A percentile compares a stretch with the other conserved stretches of the same genome.
Evolutionary conservation across 2,329 filamentous ascomycete species (phyloP).

Genomic region (Dactylellina parvicollis): DNA sequence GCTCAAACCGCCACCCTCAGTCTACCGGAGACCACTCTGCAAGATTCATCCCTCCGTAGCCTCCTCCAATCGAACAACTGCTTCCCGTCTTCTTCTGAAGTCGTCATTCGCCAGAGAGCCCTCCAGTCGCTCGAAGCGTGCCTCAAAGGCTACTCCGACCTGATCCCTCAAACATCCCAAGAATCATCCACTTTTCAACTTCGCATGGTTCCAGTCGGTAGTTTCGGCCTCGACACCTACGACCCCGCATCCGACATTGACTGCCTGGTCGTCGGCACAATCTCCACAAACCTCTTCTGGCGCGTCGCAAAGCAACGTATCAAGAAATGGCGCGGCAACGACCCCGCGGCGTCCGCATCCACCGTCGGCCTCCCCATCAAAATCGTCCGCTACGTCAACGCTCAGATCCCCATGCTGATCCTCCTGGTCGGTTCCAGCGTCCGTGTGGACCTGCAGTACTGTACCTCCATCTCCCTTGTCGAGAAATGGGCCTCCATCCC

Average conservation of each 20-base stretch:
- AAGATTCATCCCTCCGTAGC: slow-evolving; percentile 60
- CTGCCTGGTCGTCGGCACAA: slow-evolving; percentile 72
- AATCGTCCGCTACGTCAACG: slow-evolving; percentile 69
- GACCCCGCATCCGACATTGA: slow-evolving; percentile 71
- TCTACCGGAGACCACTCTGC: slow-evolving; percentile 47
- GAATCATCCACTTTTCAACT: slow-evolving; percentile 62
- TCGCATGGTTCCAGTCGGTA: slow-evolving; percentile 72
- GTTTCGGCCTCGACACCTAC: slow-evolving; percentile 73
- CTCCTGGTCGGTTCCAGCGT: slow-evolving; percentile 69
- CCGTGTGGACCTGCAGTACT: slow-evolving; percentile 73
- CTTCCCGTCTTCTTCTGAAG: slow-evolving; percentile 66
- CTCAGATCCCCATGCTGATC: slow-evolving; percentile 72
- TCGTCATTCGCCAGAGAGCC: slow-evolving; percentile 62
- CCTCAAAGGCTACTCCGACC: slow-evolving; percentile 60
- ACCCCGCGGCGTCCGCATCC: neutral
- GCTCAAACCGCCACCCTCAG: slow-evolving; percentile 30
- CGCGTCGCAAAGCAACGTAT: slow-evolving; percentile 68
- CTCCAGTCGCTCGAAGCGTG: slow-evolving; percentile 64
- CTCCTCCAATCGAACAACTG: slow-evolving; percentile 62
- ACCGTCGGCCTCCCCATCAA: slow-evolving; percentile 61
- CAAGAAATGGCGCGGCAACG: slow-evolving; percentile 61
- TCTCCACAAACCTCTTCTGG: slow-evolving; percentile 72
- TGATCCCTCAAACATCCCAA: slow-evolving; percentile 34
- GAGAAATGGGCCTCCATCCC: slow-evolving; percentile 63
- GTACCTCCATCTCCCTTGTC: slow-evolving; percentile 68